Conservation (phyloP, 2,329 filamentous ascomycete species). For the Pseudogymnoascus sp. region DNA sequence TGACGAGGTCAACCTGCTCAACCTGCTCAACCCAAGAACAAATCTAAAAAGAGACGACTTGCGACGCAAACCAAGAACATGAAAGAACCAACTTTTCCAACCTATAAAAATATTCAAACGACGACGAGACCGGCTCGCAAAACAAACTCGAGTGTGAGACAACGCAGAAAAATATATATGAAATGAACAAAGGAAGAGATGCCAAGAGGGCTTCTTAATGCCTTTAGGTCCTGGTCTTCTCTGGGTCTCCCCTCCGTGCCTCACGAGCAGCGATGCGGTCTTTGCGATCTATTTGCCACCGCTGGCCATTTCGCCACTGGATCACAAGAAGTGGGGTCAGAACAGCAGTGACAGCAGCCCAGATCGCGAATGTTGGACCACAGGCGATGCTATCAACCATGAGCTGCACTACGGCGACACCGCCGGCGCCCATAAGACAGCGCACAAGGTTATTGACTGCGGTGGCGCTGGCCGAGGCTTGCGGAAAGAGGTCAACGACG, state of each 20-base stretch:
- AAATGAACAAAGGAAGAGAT: neutral
- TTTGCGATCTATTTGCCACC: neutral
- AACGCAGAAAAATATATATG: neutral
- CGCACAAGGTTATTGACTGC: slow-evolving; percentile 31
- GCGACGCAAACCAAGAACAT: neutral
- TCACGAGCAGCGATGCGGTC: neutral
- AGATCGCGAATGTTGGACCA: slow-evolving; percentile 22
- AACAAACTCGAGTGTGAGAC: neutral
- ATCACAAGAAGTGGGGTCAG: neutral
- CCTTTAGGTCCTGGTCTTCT: neutral
- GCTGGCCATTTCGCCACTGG: neutral
- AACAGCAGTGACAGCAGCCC: slow-evolving; percentile 15
- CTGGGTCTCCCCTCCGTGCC: neutral
- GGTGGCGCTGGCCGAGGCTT: slow-evolving; percentile 28
- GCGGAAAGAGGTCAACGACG: slow-evolving; percentile 30
- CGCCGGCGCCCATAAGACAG: slow-evolving; percentile 30
- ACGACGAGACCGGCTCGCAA: neutral
- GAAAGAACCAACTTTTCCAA: neutral
- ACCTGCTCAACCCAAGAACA: neutral
- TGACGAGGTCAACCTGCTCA: neutral
- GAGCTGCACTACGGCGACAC: slow-evolving; percentile 23
- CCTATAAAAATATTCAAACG: neutral
- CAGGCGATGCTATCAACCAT: slow-evolving; percentile 23
- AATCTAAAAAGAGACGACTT: neutral
- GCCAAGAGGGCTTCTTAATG: neutral